Conservation (phyloP, 2,329 filamentous ascomycete genomes). For the Cytospora schulzeri region DNA sequence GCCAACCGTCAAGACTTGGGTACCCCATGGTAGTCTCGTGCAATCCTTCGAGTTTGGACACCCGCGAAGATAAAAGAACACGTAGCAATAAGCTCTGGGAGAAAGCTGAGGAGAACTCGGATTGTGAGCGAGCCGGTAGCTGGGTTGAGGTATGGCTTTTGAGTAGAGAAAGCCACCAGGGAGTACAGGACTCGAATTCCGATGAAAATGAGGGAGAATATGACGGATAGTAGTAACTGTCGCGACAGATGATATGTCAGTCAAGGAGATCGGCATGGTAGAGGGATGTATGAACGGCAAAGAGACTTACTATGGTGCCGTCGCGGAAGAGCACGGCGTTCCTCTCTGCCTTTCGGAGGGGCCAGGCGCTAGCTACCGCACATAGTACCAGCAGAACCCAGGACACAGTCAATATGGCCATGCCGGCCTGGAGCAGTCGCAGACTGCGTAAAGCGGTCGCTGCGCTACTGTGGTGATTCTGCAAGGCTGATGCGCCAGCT, state of each 20-base stretch:
- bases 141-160: not conserved
- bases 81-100: not conserved
- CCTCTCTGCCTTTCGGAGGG: not conserved
- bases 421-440: not conserved
- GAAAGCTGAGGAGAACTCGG: not conserved
- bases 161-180: not conserved
- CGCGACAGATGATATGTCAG: not conserved
- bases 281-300: not conserved
- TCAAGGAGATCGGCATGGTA: not conserved
- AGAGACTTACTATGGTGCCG: not conserved
- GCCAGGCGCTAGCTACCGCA: not conserved
- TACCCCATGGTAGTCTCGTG: not conserved
- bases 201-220: not conserved
- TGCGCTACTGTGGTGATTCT: not conserved
- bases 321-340: not conserved
- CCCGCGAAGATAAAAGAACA: not conserved
- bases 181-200: not conserved
- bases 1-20: not conserved
- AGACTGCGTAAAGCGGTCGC: not conserved
- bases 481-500: not conserved
- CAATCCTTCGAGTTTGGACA: not conserved
- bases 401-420: not conserved
- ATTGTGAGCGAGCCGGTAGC: not conserved
- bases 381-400: not conserved
- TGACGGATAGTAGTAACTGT: not conserved